These are phyloP conservation scores for Musa balbisiana DNA, from an alignment of 202 grass and related monocot species.

Conservation along the genomic window DNA sequence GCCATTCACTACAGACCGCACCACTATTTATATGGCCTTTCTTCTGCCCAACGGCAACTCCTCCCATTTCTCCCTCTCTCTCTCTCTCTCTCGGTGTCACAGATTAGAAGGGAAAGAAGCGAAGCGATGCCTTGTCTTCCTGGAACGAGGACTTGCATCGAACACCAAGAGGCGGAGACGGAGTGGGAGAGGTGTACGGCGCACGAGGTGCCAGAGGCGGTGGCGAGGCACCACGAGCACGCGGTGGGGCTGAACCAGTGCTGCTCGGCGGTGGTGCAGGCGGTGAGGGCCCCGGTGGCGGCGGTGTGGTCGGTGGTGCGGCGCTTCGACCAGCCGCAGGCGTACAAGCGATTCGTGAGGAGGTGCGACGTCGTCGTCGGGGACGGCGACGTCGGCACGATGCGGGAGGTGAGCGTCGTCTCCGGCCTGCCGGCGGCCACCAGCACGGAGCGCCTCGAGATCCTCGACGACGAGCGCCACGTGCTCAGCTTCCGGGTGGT, in stretches of 20 bases:
- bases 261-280: constrained; percentile 4
- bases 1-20: too few relatives aligned
- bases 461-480: constrained; percentile 14
- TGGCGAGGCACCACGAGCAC: constrained; percentile 8
- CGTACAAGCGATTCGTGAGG: constrained; percentile 7
- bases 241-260: background rate
- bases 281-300: background rate
- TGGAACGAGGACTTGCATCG: background rate
- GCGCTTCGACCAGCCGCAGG: constrained; percentile 7
- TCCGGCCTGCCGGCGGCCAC: background rate
- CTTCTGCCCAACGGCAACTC: too few relatives aligned
- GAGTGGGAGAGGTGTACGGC: background rate
- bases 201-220: background rate
- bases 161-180: background rate
- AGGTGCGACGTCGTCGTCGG: constrained; percentile 2
- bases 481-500: constrained; percentile 6
- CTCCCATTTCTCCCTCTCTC: background rate
- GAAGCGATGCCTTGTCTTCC: background rate
- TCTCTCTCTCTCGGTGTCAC: background rate
- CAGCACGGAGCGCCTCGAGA: constrained; percentile 14
- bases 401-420: constrained; percentile 7
- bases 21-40: too few relatives aligned
- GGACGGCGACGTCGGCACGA: background rate
- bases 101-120: background rate
- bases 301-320: constrained; percentile 10